Evolutionary conservation across 495 filamentous ascomycete species (phyloP), one percentile per base, ranked within the genome.

Genomic region (Bacidia rubella): DNA sequence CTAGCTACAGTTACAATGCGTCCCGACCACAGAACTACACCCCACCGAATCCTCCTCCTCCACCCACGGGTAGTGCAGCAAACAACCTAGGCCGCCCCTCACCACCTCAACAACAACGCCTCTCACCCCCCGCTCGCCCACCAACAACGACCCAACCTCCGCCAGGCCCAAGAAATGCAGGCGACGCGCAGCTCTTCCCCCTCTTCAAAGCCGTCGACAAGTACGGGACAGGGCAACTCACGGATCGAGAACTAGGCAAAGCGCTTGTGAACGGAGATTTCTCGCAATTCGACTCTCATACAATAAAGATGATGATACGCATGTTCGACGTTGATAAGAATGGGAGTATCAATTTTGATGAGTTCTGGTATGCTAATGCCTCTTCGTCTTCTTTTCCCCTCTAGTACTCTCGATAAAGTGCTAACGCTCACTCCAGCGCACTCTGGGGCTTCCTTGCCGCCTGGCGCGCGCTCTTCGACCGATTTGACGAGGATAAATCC

Each of bases 231-330:
- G 90, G 90, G 21, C 77, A 87, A 50, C 75, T 98, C 39, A 86
- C 83, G 1, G 93, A 97, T 64, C 70, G 74, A 55, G 92, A 98
- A 66, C 85, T 98, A 17, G 81, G 86, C 10, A 83, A 86, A 0
- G 92, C 92, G 11, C 80, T 98, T 9, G 93, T 98, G 39, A 98
- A 98, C 65, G 90, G 88, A 41, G 92, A 98, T 71, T 97, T 82
- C 75, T 84, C 86, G 3, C 77, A 84, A 3, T 98, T 98, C 65
- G 93, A 98, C 68, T 80, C 83, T n/a, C 86, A 95, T 58, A 98
- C 92, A 2, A 87, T 98, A 53, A 83, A 83, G 55, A 93, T 95
- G 87, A 97, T 98, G 92, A 95, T 97, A 55, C 80, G 76, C 63
- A 97, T 97, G 92, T 98, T 98, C 68, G 92, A 97, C 70, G 65